Evolutionary conservation across 75 land plant species (phyloP).

Genomic region (Cryptomeria japonica): DNA sequence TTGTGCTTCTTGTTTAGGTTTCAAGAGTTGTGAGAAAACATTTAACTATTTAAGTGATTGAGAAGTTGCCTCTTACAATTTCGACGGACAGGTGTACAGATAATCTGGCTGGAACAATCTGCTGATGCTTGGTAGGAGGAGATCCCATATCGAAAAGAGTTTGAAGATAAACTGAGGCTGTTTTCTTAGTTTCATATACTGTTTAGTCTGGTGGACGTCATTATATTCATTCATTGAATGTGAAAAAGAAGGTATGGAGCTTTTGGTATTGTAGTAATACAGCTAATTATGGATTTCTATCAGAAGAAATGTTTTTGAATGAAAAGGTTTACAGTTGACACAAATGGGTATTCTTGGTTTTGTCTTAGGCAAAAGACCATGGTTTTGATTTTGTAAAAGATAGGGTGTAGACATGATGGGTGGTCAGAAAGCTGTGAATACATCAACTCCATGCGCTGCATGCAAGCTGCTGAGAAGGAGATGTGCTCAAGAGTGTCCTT

Average conservation of each 20-base stretch:
- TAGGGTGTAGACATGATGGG: conserved; percentile 10
- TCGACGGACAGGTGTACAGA: neutral
- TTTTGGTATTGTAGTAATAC: neutral
- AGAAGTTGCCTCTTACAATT: neutral
- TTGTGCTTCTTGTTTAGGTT: neutral
- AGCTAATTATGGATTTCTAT: neutral
- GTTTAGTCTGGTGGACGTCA: too few species aligned
- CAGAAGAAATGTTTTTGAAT: neutral
- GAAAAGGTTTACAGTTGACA: neutral
- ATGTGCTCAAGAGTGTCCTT: conserved; percentile 36
- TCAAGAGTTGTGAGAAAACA: neutral
- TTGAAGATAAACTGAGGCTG: too few species aligned
- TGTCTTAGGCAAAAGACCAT: neutral
- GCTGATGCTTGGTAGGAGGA: too few species aligned
- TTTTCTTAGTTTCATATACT: too few species aligned
- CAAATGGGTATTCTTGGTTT: neutral
- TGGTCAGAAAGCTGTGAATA: conserved; percentile 15
- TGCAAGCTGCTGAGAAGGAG: conserved; percentile 33
- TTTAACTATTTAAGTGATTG: too few species aligned
- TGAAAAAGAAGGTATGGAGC: neutral
- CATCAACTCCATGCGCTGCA: conserved; percentile 33
- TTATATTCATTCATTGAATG: too few species aligned
- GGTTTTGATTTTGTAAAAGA: conserved; percentile 5
- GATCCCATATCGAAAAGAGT: too few species aligned
- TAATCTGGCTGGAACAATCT: neutral